phyloP scores from a whole-genome alignment of 2,329 filamentous ascomycete species.

The Ceratocystis cacaofunesta region DNA sequence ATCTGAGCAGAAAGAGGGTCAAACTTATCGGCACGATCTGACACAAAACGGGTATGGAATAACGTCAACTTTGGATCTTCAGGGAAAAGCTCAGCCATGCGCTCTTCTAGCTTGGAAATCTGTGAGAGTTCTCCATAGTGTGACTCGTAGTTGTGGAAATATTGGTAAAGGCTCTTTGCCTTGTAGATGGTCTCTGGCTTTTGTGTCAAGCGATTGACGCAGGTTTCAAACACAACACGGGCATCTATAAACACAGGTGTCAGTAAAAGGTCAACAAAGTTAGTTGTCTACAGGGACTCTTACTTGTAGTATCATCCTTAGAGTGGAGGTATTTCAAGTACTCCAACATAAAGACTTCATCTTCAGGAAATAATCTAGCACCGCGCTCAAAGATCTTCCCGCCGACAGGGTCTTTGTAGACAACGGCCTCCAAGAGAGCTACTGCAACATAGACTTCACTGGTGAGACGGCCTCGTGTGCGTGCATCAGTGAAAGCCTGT shows the following conservation, averaged over 20 bases:
- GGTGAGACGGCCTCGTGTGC: conserved; percentile 72
- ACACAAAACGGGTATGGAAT: conserved; percentile 64
- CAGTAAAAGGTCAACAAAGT: conserved; percentile 17
- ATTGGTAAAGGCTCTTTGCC: conserved; percentile 72
- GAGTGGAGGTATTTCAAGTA: conserved; percentile 91
- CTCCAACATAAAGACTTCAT: conserved; percentile 84
- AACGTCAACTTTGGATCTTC: conserved; percentile 62
- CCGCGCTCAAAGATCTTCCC: conserved; percentile 94
- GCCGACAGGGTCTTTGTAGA: conserved; percentile 85
- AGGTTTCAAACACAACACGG: conserved; percentile 88
- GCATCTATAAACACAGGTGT: conserved; percentile 47
- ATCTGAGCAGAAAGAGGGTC: conserved; percentile 69
- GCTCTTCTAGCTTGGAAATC: conserved; percentile 75
- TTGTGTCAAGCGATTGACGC: conserved; percentile 64
- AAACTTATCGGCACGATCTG: conserved; percentile 43
- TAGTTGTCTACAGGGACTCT: conserved; percentile 25
- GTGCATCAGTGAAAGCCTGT: conserved; percentile 77
- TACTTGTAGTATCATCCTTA: conserved; percentile 85
- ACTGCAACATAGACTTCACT: conserved; percentile 92
- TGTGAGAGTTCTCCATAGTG: conserved; percentile 86
- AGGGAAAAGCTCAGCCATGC: conserved; percentile 88
- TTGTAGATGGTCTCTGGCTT: conserved; percentile 61
- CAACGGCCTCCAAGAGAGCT: conserved; percentile 84
- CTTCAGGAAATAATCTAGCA: conserved; percentile 81
- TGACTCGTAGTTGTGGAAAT: conserved; percentile 91